A percentile compares a stretch with the other conserved stretches of the same genome.
These are phyloP conservation scores for Sporothrix brasiliensis DNA, from an alignment of 2,329 filamentous ascomycete species.

Conservation along the genomic window DNA sequence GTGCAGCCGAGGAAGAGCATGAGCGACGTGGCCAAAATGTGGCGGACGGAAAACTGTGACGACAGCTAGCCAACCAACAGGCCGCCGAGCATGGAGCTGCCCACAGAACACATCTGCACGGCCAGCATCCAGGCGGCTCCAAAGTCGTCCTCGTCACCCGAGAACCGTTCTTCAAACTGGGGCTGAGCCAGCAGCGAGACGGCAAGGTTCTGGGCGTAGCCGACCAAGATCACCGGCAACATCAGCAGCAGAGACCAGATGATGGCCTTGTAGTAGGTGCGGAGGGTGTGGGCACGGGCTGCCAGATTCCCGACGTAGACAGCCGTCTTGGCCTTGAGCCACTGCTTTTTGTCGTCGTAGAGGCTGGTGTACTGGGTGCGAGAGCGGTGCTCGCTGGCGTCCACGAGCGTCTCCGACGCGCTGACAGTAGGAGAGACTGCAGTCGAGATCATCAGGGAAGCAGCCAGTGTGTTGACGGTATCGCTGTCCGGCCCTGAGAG, in stretches of 20 bases:
- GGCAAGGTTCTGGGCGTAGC: slow-evolving; percentile 37
- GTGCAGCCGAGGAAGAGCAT: slow-evolving; percentile 31
- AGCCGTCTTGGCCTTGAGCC: slow-evolving; percentile 4
- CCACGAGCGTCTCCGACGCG: not conserved
- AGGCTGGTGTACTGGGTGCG: not conserved
- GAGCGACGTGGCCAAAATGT: slow-evolving; percentile 31
- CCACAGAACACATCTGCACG: slow-evolving; percentile 35
- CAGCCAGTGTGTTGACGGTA: not conserved
- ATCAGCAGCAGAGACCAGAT: slow-evolving; percentile 35
- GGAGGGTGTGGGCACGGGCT: slow-evolving; percentile 3
- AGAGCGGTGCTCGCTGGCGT: not conserved
- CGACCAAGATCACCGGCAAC: slow-evolving; percentile 37
- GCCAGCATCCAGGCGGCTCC: slow-evolving; percentile 35
- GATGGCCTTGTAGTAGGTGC: slow-evolving; percentile 33
- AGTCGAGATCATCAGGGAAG: not conserved
- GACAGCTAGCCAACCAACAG: slow-evolving; percentile 36
- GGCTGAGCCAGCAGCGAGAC: slow-evolving; percentile 38
- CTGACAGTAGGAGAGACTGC: not conserved
- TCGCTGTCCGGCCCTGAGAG: not conserved
- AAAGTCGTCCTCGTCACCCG: slow-evolving; percentile 34
- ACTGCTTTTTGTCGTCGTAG: slow-evolving; percentile 17
- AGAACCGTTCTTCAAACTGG: slow-evolving; percentile 39
- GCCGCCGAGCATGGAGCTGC: slow-evolving; percentile 35
- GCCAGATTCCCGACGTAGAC: not conserved
- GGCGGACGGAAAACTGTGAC: slow-evolving; percentile 30